These are phyloP conservation scores for Trichophyton rubrum DNA, from an alignment of 2,329 filamentous ascomycete genomes.

Conservation along the genomic window DNA sequence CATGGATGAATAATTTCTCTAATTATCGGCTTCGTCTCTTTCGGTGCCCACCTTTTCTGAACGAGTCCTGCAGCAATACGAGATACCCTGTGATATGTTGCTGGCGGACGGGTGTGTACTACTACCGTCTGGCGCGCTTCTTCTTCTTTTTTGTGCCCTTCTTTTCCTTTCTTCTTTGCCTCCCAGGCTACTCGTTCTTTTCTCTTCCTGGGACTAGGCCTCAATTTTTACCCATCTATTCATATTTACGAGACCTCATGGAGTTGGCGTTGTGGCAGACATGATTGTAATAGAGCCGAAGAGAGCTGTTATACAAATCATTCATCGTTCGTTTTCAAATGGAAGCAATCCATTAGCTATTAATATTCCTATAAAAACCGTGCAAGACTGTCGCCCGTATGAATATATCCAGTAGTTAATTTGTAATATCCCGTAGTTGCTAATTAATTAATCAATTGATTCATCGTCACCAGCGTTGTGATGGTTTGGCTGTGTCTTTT, in stretches of 20 bases:
- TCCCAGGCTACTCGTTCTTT: background rate
- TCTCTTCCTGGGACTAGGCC: background rate
- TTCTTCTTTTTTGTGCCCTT: background rate
- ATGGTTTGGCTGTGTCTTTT: no score
- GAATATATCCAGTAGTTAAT: no score
- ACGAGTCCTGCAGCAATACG: background rate
- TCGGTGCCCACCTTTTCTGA: background rate
- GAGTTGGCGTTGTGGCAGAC: background rate
- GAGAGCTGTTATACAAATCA: background rate
- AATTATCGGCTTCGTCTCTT: background rate
- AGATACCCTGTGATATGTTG: background rate
- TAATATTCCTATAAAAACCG: background rate
- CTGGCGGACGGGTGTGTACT: background rate
- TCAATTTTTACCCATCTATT: background rate
- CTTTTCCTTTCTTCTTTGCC: background rate
- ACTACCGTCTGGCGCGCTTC: background rate
- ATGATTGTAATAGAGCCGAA: background rate
- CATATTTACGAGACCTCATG: background rate
- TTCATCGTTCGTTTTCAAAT: background rate
- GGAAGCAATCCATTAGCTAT: background rate
- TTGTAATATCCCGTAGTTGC: no score
- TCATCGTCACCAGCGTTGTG: no score
- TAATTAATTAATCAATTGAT: no score
- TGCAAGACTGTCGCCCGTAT: background rate
- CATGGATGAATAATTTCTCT: background rate